Base-by-base conservation (phyloP, 140 eudicot species). In the Cichorium intybus region DNA sequence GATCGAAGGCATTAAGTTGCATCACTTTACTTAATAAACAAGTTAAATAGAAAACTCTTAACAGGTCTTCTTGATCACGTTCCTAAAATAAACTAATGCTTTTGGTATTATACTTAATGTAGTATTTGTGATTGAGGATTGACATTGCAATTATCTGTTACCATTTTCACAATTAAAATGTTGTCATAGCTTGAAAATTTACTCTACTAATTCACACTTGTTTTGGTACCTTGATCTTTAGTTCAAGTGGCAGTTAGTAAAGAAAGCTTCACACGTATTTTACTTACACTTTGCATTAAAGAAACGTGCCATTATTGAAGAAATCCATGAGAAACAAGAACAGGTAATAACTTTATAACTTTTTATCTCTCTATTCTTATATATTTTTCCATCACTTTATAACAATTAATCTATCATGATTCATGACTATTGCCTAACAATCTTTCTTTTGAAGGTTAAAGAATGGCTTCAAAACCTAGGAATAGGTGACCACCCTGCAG, bases 401-500 rank as follows among this genome's bases (percentile, higher is more conserved):
- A 1, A 35, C 43, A 35, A 35, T 10, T n/a, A n/a, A n/a, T n/a
- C n/a, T n/a, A n/a, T 4, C 17, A 27, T 35, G 12, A 48, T 16
- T 62, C 5, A 26, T 14, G 24, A 49, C 37, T n/a, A n/a, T n/a
- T n/a, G n/a, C n/a, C n/a, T 47, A 41, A 31, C 73, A 46, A 23
- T 56, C 45, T 56, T 65, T 20, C 17, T 73, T 26, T 66, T 64
- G 26, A 78, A 92, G 98, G 93, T 88, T 74, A 88, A 64, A 83
- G 99, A 93, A 62, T 93, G 99, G 99, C 94, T 93, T 73, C 99
- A 88, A 76, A 88, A 79, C 76, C 64, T 93, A 43, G 99, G 99
- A 69, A 77, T 93, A 61, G 97, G 87, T n/a, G 99, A 93, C 68
- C 89, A 85, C 76, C 69, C 88, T 24, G 68, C 89, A 71, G 87